Base-by-base conservation (phyloP, 2,329 filamentous ascomycete species). In the Lachnellula hyalina region DNA sequence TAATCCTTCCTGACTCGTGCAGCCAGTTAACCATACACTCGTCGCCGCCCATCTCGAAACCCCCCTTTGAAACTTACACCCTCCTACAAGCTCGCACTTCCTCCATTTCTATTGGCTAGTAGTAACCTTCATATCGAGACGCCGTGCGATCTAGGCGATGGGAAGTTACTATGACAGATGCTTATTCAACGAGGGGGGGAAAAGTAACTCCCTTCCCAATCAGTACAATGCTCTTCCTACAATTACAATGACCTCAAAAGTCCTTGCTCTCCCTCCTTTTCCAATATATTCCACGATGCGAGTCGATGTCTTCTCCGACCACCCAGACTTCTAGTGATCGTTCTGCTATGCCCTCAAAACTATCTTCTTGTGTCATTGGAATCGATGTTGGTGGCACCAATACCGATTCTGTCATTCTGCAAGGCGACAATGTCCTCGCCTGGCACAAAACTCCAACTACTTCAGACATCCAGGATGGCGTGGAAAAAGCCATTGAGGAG, bases 331-430 rank as follows among this genome's bases (percentile, higher is more conserved):
- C 51, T 25, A 7, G 15, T 51, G 34, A 50, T 12, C 28, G 51
- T 15, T 41, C 42, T 23, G 50, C 15, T 25, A 65, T 62, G 60
- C 57, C 63, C 48, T 57, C 61, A 17, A 64, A 62, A 42, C 41
- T 59, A 14, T 41, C 57, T 28, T 59, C 63, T 23, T 63, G 57
- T 56, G 61, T 67, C 4, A 66, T 68, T 42, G 66, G 66, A 17
- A 64, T 83, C 2, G 82, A 85, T 60, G 76, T 85, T 28, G 82
- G 82, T 7, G 82, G 82, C 15, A 85, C 82, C 0, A 85, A 81
- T 0, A 81, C 80, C 4, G 82, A 64, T 48, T 65, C 58, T 6
- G 61, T 63, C 9, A 58, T 66, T 25, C 53, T 67, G 14, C 65
- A 65, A 41, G 54, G 56, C 47, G 59, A 65, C 15, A 52, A 59